Evolutionary conservation across 176 grass and related monocot genomes (phyloP).

Genomic region (Tuctoria greenei): DNA sequence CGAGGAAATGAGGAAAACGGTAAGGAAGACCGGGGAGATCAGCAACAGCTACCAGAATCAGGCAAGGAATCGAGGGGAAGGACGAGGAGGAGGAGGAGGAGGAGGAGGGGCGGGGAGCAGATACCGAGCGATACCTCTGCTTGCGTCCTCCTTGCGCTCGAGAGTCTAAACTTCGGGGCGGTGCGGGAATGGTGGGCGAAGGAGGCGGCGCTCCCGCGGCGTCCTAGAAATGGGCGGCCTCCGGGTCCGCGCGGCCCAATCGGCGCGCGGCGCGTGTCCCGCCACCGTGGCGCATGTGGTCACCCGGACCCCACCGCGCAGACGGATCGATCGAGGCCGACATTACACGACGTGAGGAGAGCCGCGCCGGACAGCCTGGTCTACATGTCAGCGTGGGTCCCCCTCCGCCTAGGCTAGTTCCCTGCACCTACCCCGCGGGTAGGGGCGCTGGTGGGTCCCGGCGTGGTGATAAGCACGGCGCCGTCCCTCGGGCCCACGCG

Average conservation of each 20-base stretch:
- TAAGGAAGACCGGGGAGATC: not conserved
- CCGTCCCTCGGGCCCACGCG: not conserved
- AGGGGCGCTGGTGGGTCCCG: not conserved
- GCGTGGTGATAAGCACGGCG: constrained; percentile 39
- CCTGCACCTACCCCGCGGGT: too few species aligned
- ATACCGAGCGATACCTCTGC: constrained; percentile 24
- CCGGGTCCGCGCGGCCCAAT: not conserved
- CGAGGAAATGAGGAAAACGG: not conserved
- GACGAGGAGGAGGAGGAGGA: too few species aligned
- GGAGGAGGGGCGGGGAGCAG: too few species aligned
- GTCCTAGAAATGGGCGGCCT: constrained; percentile 4
- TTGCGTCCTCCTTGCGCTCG: constrained; percentile 33
- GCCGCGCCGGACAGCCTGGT: not conserved
- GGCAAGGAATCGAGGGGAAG: not conserved
- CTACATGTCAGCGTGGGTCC: constrained; percentile 18
- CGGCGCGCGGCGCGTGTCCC: not conserved
- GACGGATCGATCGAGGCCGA: constrained; percentile 2
- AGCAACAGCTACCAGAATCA: not conserved
- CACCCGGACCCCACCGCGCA: constrained; percentile 5
- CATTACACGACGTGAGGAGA: constrained; percentile 28
- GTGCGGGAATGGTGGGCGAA: not conserved
- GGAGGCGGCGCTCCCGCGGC: constrained; percentile 1
- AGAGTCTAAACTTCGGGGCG: constrained; percentile 18
- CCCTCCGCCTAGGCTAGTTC: too few species aligned
- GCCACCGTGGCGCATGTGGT: constrained; percentile 26